phyloP scores from a whole-genome alignment of 2,329 filamentous ascomycete species.

The Alternaria infectoria region DNA sequence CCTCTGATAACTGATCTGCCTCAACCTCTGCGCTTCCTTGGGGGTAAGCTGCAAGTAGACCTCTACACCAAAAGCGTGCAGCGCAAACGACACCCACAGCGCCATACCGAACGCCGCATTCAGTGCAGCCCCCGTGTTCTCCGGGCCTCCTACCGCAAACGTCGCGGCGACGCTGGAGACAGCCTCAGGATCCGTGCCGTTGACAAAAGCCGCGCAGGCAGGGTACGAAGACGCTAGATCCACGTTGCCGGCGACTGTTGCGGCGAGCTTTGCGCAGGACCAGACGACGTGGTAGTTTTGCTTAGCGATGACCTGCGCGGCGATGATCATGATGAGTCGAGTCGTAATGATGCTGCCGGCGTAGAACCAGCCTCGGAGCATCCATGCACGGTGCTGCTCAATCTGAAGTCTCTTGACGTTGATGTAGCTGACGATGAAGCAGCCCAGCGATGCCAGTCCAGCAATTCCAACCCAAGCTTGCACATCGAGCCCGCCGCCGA shows the following conservation, averaged over 20 bases:
- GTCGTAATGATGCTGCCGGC: conserved; percentile 60
- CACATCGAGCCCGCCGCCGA: conserved; percentile 62
- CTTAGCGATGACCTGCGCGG: conserved; percentile 50
- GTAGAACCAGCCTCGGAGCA: conserved; percentile 46
- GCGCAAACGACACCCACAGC: conserved; percentile 58
- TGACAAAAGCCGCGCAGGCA: conserved; percentile 51
- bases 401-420: conserved; percentile 68
- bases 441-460: conserved; percentile 53
- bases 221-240: conserved; percentile 49
- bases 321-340: conserved; percentile 57
- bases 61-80: conserved; percentile 55
- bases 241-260: conserved; percentile 29
- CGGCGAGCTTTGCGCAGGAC: conserved; percentile 59
- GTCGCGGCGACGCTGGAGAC: conserved; percentile 35
- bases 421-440: conserved; percentile 57
- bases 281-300: conserved; percentile 46
- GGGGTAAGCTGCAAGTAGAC: conserved; percentile 57
- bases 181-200: conserved; percentile 35
- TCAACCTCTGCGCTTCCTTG: conserved; percentile 59
- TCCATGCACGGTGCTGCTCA: conserved; percentile 42
- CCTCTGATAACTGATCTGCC: conserved; percentile 62
- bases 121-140: conserved; percentile 53
- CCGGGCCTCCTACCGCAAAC: conserved; percentile 24
- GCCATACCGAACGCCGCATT: conserved; percentile 60
- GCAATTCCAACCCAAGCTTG: conserved; percentile 56